Evolutionary conservation across 768 basidiomycete genomes (phyloP).

Genomic region (Termitomyces sp.): DNA sequence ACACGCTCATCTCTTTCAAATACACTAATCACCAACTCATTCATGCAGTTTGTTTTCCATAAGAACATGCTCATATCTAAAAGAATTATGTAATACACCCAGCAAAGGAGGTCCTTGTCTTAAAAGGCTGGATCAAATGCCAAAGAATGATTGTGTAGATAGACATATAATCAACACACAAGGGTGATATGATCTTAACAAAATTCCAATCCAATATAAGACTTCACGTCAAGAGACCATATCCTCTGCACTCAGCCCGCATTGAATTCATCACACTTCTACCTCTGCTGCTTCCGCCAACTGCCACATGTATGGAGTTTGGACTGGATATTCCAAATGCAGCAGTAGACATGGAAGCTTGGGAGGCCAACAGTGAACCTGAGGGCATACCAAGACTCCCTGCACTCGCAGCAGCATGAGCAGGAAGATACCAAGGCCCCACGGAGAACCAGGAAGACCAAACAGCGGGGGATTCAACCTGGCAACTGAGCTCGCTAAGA

Average conservation of each 20-base stretch:
- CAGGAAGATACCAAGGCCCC: conserved; percentile 5
- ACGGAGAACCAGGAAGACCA: conserved; percentile 8
- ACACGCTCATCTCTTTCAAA: not conserved
- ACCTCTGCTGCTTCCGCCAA: not conserved
- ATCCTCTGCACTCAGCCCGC: too few relatives aligned
- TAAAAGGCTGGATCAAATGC: too few relatives aligned
- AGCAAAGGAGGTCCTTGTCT: too few relatives aligned
- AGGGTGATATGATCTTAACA: too few relatives aligned
- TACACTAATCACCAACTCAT: not conserved
- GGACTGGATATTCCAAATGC: not conserved
- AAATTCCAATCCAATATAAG: too few relatives aligned
- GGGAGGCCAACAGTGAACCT: not conserved
- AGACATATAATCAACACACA: too few relatives aligned
- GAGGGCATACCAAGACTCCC: not conserved
- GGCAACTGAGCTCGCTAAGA: not conserved
- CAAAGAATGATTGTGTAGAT: too few relatives aligned
- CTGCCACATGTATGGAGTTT: not conserved
- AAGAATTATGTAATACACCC: too few relatives aligned
- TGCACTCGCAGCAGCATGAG: not conserved
- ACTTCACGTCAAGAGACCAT: too few relatives aligned
- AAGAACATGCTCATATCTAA: too few relatives aligned
- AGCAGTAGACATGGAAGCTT: not conserved
- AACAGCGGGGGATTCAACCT: conserved; percentile 2
- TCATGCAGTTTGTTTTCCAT: too few relatives aligned
- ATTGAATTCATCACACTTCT: too few relatives aligned